A percentile compares a stretch with the other conserved stretches of the same genome.
Evolutionary conservation across 495 filamentous ascomycete genomes (phyloP).

Genomic region (Pyrenopolyporus hunteri): DNA sequence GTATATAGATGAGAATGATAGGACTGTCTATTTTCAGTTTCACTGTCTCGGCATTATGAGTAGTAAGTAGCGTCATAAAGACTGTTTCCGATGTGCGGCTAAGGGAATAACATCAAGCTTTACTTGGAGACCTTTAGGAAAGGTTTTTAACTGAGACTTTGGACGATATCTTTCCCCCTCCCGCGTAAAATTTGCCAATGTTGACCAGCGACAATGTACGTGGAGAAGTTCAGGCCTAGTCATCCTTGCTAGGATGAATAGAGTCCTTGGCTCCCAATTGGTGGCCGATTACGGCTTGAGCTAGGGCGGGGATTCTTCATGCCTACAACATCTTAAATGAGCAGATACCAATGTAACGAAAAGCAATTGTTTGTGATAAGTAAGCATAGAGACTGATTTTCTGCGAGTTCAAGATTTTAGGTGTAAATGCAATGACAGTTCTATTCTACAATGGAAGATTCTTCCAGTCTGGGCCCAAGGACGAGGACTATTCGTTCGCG

Average conservation of each 20-base stretch:
- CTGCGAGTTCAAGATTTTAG: not conserved
- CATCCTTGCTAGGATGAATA: not conserved
- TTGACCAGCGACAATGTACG: no score
- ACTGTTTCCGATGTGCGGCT: no score
- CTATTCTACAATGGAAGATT: conserved; percentile 56
- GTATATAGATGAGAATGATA: no score
- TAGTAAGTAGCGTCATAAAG: no score
- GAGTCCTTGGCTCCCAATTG: conserved; percentile 1
- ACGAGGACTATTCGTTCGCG: conserved; percentile 33
- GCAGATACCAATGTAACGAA: not conserved
- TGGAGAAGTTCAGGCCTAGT: not conserved
- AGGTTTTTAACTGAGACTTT: no score
- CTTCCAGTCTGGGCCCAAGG: conserved; percentile 41
- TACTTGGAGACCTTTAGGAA: no score
- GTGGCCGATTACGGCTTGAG: conserved; percentile 23
- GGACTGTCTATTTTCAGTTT: no score
- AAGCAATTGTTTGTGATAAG: not conserved
- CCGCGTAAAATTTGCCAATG: no score
- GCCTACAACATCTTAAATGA: conserved; percentile 4
- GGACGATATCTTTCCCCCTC: no score
- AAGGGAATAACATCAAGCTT: no score
- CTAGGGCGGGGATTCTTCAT: conserved; percentile 15
- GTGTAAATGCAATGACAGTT: conserved; percentile 41
- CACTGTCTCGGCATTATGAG: no score
- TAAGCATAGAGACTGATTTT: not conserved